phyloP scores from a whole-genome alignment of 495 filamentous ascomycete genomes.

The Pyronema domesticum region DNA sequence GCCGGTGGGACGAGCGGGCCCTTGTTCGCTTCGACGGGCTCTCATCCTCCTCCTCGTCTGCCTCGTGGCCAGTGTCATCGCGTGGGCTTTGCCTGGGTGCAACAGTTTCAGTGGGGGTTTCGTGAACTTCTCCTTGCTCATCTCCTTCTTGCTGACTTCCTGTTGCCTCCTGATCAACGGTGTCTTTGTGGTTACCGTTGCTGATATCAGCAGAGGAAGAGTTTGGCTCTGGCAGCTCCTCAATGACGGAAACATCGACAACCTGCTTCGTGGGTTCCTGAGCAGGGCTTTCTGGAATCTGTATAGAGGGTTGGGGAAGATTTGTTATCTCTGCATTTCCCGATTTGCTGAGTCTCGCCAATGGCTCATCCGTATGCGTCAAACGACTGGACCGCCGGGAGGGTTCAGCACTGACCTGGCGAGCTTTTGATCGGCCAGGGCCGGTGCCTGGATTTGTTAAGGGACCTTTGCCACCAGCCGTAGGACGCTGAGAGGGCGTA shows the following conservation, averaged over 20 bases:
- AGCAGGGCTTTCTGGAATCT: constrained; percentile 1
- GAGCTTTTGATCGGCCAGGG: not conserved
- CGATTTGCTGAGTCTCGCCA: constrained; percentile 13
- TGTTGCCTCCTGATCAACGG: not conserved
- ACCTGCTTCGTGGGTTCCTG: not conserved
- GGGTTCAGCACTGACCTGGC: constrained; percentile 18
- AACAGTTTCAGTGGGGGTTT: constrained; percentile 9
- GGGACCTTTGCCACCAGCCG: constrained; percentile 13
- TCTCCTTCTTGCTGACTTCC: constrained; percentile 12
- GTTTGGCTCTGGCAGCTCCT: constrained; percentile 4
- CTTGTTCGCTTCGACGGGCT: constrained; percentile 17
- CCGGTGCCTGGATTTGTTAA: constrained; percentile 7
- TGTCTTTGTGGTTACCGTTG: constrained; percentile 10
- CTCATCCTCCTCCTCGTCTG: constrained; percentile 21
- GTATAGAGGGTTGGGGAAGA: not conserved
- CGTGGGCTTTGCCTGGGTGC: not conserved
- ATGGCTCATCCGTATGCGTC: constrained; percentile 15
- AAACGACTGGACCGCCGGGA: constrained; percentile 18
- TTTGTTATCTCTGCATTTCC: constrained; percentile 12
- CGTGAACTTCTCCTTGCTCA: constrained; percentile 9
- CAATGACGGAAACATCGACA: not conserved
- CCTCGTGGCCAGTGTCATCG: constrained; percentile 21
- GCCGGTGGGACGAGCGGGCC: constrained; percentile 1
- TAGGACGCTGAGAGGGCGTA: constrained; percentile 10
- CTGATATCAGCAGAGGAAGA: constrained; percentile 5